Evolutionary conservation across 148 eudicot species (phyloP).

Genomic region (Nyssa sinensis): DNA sequence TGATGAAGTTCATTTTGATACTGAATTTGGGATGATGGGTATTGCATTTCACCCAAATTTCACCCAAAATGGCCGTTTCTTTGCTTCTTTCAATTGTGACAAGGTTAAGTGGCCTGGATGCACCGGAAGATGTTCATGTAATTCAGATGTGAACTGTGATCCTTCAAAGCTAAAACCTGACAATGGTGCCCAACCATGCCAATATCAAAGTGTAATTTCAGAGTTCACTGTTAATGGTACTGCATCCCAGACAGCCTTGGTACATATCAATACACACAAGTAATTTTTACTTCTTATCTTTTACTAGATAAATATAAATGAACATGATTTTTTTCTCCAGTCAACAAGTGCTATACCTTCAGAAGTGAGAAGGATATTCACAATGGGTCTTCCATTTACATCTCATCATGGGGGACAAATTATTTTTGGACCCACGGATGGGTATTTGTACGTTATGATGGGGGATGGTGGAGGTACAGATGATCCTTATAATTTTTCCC

Average conservation of each 20-base stretch:
- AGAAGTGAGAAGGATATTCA: conserved; percentile 83
- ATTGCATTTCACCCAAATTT: conserved; percentile 82
- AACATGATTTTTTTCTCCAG: conserved; percentile 27
- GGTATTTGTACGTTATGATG: conserved; percentile 84
- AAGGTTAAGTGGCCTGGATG: conserved; percentile 67
- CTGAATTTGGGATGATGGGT: conserved; percentile 68
- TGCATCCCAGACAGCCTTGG: conserved; percentile 50
- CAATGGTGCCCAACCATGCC: conserved; percentile 72
- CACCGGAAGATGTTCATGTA: conserved; percentile 80
- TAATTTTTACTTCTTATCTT: background rate
- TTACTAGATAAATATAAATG: background rate
- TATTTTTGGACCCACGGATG: conserved; percentile 80
- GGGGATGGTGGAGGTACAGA: conserved; percentile 85
- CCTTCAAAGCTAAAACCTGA: conserved; percentile 62
- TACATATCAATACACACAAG: conserved; percentile 22
- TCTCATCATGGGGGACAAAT: conserved; percentile 85
- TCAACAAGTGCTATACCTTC: conserved; percentile 56
- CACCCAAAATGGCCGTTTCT: conserved; percentile 69
- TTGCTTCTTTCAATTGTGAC: conserved; percentile 84
- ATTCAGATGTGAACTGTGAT: conserved; percentile 78
- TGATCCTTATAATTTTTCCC: conserved; percentile 84
- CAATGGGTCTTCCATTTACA: conserved; percentile 88
- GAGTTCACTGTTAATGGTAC: conserved; percentile 65
- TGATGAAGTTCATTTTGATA: conserved; percentile 64
- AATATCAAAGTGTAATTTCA: conserved; percentile 67